These are phyloP conservation scores for Porcisia deanei DNA, from an alignment of 208 protist species.

Conservation along the genomic window DNA sequence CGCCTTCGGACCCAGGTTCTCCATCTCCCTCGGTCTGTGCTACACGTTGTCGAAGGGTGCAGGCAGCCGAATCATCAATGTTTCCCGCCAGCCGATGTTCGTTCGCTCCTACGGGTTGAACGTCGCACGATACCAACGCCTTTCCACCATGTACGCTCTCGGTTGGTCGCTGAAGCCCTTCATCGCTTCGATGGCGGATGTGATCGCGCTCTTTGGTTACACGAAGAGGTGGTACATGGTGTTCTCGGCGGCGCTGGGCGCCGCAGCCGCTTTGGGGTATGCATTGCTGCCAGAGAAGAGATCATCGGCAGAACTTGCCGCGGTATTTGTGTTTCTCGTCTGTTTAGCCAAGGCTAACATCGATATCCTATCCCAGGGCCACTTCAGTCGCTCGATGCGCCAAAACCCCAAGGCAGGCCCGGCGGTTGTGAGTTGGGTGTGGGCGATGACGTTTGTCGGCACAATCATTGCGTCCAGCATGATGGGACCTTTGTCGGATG, in stretches of 20 bases:
- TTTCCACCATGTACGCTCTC: slow-evolving; percentile 32
- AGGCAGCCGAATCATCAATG: slow-evolving; percentile 39
- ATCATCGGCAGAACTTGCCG: slow-evolving; percentile 28
- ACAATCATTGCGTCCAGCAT: slow-evolving; percentile 38
- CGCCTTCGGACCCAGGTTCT: slow-evolving; percentile 44
- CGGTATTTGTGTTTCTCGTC: slow-evolving; percentile 41
- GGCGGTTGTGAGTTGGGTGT: slow-evolving; percentile 49
- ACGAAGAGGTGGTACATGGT: slow-evolving; percentile 59
- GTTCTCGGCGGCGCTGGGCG: slow-evolving; percentile 30
- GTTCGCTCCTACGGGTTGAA: slow-evolving; percentile 24
- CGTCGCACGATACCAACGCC: slow-evolving; percentile 41
- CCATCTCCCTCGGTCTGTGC: slow-evolving; percentile 30
- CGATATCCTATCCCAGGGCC: slow-evolving; percentile 63
- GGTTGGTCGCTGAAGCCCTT: slow-evolving; percentile 54
- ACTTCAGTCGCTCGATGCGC: slow-evolving; percentile 57
- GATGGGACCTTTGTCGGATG: slow-evolving; percentile 47
- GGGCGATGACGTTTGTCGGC: slow-evolving; percentile 40
- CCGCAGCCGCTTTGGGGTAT: slow-evolving; percentile 27
- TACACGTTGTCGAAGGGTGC: slow-evolving; percentile 47
- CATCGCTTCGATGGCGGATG: slow-evolving; percentile 42
- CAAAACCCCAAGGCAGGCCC: slow-evolving; percentile 31
- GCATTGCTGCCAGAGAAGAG: slow-evolving; percentile 36
- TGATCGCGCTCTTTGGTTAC: slow-evolving; percentile 48
- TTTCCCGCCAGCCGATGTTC: slow-evolving; percentile 47
- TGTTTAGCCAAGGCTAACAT: slow-evolving; percentile 40